Evolutionary conservation across 176 grass and related monocot species (phyloP), one percentile per base, ranked within the genome.

Genomic region (Aegilops bicornis): DNA sequence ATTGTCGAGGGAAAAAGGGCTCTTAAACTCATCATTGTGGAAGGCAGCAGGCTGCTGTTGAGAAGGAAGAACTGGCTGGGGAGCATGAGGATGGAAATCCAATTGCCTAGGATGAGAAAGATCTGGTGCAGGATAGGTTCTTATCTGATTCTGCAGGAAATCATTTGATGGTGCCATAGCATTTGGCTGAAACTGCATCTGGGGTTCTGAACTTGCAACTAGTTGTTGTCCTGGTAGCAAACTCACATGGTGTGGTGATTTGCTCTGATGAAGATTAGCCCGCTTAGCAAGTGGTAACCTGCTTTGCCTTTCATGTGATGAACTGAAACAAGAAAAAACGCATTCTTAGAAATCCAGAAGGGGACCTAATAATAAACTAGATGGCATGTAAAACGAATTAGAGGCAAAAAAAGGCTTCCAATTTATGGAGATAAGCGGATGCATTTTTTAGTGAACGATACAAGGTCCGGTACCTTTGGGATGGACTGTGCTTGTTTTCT

Each of bases 281-380:
- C 73, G 72, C 64, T 88, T 95, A 85, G 78, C 73, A 78, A 70
- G 64, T 19, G 84, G 88, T 17, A 77, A 79, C 60, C 43, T 86
- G 33, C 54, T 86, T 83, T 91, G 76, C 76, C 78, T 91, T 76
- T 65, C 87, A 88, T 87, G 87, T 63, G 91, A 95, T 17, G 43
- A 82, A 82, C 93, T 95, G 91, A 87, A 90, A 93, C 16, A 12
- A 92, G 78, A 84, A 64, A 32, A 84, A 76, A 76, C 43, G 68
- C 33, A 74, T 63, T 54, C 7, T 83, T 82, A 89, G 64, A 56
- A 29, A 81, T 85, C 84, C 24, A 87, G 54, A 87, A 29, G 22
- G 52, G 19, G 16, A 19, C 84, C 4, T 45, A 10, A 68, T 50
- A 62, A 62, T 19, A 70, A 52, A 76, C 33, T 10, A 20, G 15